Evolutionary conservation across 106 monocot species (phyloP).

Genomic region (Xerophyta viscosa): DNA sequence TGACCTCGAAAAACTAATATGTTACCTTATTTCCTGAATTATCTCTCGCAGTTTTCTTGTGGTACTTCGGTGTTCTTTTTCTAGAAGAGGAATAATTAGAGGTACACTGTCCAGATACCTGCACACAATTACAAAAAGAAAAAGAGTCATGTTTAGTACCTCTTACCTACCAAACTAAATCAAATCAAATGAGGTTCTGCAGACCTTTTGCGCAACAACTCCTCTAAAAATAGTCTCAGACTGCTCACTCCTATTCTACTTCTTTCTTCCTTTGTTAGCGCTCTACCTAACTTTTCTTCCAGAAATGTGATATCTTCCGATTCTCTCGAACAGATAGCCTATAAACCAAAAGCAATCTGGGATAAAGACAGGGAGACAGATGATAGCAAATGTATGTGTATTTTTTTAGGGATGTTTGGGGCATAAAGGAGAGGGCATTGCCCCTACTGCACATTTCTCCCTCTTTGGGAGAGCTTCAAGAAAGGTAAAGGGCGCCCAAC

Average conservation of each 20-base stretch:
- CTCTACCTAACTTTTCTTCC: conserved; percentile 73
- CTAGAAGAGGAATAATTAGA: conserved; percentile 76
- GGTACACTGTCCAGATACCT: conserved; percentile 90
- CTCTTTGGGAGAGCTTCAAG: too few relatives aligned
- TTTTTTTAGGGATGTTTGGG: too few relatives aligned
- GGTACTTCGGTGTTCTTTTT: conserved; percentile 59
- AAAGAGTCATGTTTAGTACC: too few relatives aligned
- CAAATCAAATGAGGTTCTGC: neutral
- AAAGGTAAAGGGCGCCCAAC: too few relatives aligned
- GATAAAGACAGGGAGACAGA: too few relatives aligned
- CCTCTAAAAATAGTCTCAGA: conserved; percentile 78
- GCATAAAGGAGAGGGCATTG: too few relatives aligned
- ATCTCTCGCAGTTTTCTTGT: conserved; percentile 60
- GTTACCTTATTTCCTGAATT: conserved; percentile 70
- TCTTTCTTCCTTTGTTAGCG: conserved; percentile 67
- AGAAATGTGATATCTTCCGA: conserved; percentile 62
- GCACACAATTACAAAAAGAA: conserved; percentile 6
- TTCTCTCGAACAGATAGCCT: conserved; percentile 78
- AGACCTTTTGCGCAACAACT: conserved; percentile 65
- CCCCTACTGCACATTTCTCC: too few relatives aligned
- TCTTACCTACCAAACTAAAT: too few relatives aligned
- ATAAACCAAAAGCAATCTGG: neutral
- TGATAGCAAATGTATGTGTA: too few relatives aligned
- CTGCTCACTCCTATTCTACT: conserved; percentile 77
- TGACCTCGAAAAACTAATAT: too few relatives aligned